Conservation (phyloP, 441 rosid genomes). For the Iberis amara region DNA sequence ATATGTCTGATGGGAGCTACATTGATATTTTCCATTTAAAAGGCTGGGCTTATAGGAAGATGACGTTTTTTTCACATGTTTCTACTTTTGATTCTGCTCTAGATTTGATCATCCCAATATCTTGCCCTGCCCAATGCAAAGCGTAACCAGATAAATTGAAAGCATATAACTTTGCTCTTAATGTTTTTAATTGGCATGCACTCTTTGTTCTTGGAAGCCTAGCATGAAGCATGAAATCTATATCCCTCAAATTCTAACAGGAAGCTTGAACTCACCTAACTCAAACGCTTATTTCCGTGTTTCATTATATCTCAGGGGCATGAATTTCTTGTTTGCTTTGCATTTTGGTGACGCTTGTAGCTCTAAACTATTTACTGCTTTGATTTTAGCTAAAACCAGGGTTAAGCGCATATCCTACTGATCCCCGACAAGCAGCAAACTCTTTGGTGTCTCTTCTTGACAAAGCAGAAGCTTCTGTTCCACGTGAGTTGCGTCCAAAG, state of each 20-base stretch:
- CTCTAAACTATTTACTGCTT: constrained; percentile 1
- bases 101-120: constrained; percentile 1
- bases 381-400: constrained; percentile 60
- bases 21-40: too few species aligned
- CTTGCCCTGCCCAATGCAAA: background rate
- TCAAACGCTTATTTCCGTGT: too few species aligned
- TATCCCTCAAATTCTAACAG: too few species aligned
- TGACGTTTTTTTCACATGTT: background rate
- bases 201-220: background rate
- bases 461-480: constrained; percentile 70
- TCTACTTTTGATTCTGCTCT: constrained; percentile 1
- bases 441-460: constrained; percentile 62
- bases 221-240: constrained; percentile 6
- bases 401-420: constrained; percentile 63
- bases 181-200: background rate
- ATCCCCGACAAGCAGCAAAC: constrained; percentile 61
- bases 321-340: background rate
- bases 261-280: too few species aligned
- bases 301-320: background rate
- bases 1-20: background rate
- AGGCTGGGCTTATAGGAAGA: too few species aligned
- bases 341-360: background rate
- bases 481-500: constrained; percentile 49
- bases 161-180: background rate
- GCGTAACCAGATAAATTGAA: background rate